Evolutionary conservation across 2,329 filamentous ascomycete species (phyloP).

Genomic region (Cordyceps javanica): DNA sequence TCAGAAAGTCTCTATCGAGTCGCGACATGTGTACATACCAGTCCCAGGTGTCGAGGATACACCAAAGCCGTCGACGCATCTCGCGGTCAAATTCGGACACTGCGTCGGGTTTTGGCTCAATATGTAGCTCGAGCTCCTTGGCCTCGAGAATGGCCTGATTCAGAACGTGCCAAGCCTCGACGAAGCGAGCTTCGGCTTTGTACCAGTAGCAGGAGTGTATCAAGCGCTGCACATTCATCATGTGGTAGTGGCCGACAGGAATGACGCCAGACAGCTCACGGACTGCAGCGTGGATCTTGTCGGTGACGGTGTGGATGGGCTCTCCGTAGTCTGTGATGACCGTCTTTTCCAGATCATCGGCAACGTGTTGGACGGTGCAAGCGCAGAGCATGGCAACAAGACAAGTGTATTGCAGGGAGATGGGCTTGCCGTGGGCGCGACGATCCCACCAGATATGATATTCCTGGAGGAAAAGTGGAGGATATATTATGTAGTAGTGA

Average conservation of each 20-base stretch:
- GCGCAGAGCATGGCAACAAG: constrained; percentile 25
- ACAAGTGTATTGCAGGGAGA: constrained; percentile 25
- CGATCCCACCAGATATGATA: constrained; percentile 28
- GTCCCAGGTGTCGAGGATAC: constrained; percentile 28
- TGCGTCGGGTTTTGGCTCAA: constrained; percentile 15
- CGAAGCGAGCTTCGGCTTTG: constrained; percentile 26
- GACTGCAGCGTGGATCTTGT: constrained; percentile 20
- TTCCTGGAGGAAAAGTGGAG: constrained; percentile 23
- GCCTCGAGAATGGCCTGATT: constrained; percentile 26
- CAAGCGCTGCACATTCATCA: constrained; percentile 24
- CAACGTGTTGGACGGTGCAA: constrained; percentile 24
- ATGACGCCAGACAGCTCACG: constrained; percentile 22
- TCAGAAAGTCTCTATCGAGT: background rate
- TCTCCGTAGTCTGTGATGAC: constrained; percentile 19
- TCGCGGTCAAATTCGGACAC: constrained; percentile 25
- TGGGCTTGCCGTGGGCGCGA: constrained; percentile 14
- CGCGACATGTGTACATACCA: constrained; percentile 22
- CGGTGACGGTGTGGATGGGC: constrained; percentile 18
- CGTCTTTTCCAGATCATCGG: constrained; percentile 16
- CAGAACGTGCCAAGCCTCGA: constrained; percentile 27
- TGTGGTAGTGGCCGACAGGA: constrained; percentile 23
- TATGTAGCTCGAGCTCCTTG: constrained; percentile 24
- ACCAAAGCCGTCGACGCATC: constrained; percentile 27
- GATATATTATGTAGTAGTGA: constrained; percentile 29
- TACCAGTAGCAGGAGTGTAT: constrained; percentile 28